Evolutionary conservation across 371 early-diverging fungal species (phyloP).

Genomic region (Actinomortierella wolfii): DNA sequence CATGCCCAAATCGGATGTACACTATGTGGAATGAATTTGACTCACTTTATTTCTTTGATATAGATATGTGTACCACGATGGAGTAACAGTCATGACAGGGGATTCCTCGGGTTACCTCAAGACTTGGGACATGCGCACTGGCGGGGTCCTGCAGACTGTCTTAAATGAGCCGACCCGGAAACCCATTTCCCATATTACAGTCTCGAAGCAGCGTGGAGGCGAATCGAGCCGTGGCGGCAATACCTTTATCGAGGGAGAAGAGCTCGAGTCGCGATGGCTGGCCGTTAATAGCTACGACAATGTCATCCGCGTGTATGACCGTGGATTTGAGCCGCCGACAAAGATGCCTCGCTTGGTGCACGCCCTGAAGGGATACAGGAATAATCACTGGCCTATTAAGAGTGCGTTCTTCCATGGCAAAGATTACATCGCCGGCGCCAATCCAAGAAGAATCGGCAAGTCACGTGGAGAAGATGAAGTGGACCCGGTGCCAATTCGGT

Average conservation of each 20-base stretch:
- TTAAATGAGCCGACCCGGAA: conserved; percentile 70
- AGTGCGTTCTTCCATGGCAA: conserved; percentile 76
- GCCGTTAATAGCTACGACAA: conserved; percentile 90
- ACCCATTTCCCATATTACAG: conserved; percentile 81
- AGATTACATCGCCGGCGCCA: conserved; percentile 52
- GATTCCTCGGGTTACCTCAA: conserved; percentile 80
- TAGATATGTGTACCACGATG: conserved; percentile 72
- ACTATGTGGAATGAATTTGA: too few relatives aligned
- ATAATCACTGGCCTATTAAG: conserved; percentile 91
- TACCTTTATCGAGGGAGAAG: conserved; percentile 53
- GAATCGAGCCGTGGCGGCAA: conserved; percentile 19
- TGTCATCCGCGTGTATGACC: conserved; percentile 84
- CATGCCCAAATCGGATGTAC: too few relatives aligned
- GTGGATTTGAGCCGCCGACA: conserved; percentile 77
- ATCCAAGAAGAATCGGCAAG: conserved; percentile 24
- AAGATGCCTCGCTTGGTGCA: conserved; percentile 68
- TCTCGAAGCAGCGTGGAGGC: conserved; percentile 53
- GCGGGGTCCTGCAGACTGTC: conserved; percentile 52
- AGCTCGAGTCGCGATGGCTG: conserved; percentile 81
- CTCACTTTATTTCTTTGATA: not conserved
- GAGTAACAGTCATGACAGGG: conserved; percentile 76
- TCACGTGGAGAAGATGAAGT: conserved; percentile 41
- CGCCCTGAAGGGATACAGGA: conserved; percentile 82
- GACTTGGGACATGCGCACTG: conserved; percentile 83
- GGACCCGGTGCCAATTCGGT: not conserved